Evolutionary conservation across 495 filamentous ascomycete genomes (phyloP).

Genomic region (Elaphomyces granulatus): DNA sequence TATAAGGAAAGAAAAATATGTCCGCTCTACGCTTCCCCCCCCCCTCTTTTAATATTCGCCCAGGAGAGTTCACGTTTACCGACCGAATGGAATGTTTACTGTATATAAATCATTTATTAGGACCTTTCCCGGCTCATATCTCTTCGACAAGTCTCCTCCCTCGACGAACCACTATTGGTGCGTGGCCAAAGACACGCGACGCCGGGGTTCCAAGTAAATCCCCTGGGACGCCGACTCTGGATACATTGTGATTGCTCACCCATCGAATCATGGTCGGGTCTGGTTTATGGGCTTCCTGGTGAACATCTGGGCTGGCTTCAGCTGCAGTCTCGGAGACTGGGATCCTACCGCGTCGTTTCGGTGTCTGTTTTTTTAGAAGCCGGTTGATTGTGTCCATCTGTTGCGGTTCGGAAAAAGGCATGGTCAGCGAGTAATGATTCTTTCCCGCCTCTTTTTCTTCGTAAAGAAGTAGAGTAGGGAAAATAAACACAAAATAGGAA

Average conservation of each 20-base stretch:
- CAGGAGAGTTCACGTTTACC: too few relatives aligned
- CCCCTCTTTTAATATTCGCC: too few relatives aligned
- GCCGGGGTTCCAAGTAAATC: conserved; percentile 63
- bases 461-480: not conserved
- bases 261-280: conserved; percentile 64
- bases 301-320: conserved; percentile 36
- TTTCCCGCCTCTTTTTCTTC: not conserved
- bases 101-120: too few relatives aligned
- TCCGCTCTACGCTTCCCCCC: too few relatives aligned
- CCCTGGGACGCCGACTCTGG: conserved; percentile 55
- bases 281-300: conserved; percentile 38
- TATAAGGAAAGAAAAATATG: too few relatives aligned
- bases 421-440: not conserved
- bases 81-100: too few relatives aligned
- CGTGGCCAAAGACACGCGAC: conserved; percentile 44
- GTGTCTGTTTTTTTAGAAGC: conserved; percentile 86
- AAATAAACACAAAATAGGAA: not conserved
- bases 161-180: conserved; percentile 6
- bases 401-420: not conserved
- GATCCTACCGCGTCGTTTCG: conserved; percentile 54
- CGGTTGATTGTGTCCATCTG: conserved; percentile 97
- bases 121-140: conserved; percentile 21
- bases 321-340: conserved; percentile 32
- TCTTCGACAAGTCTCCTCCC: conserved; percentile 34
- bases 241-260: conserved; percentile 58